Base-by-base conservation (phyloP, 495 filamentous ascomycete species). In the Talaromyces stipitatus region DNA sequence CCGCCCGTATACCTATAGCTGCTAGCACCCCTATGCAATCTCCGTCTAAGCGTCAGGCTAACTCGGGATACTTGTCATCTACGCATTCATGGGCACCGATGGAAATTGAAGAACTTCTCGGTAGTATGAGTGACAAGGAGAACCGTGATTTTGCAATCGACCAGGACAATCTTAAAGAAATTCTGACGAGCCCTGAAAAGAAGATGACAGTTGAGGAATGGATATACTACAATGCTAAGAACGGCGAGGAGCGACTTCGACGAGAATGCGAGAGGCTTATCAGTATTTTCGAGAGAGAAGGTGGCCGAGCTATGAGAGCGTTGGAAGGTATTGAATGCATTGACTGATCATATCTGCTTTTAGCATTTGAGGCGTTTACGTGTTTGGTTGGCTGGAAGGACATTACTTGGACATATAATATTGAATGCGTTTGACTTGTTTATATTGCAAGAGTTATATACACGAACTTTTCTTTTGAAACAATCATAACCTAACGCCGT, bases 141-240 rank as follows among this genome's bases (percentile, higher is more conserved):
- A 86, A 85, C 61, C 76, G 80, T 48, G 73, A 78, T 56, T 53
- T 75, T 7, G 57, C 60, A 10, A 75, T 72, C 3, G 59, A 69
- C 0, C 67, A 79, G 53, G 71, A 76, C 27, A 72, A 79, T 32
- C 66, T 65, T 8, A 81, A 79, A 58, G 77, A 73, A 24, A 78
- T 79, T n/a, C 68, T 98, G 59, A 85, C 82, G 1, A 87, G 77
- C 59, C 84, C 84, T 0, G 92, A 97, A 74, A 90, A 87, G 76
- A 81, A 80, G 36, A 92, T 98, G 90, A 90, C 84, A 0, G 90
- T 97, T 2, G 89, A 95, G 67, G 85, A 96, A 69, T 98, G 94
- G 94, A 85, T 98, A 45, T 73, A 79, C 54, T 82, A 81, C 72
- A 92, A 91, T 65, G 92, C 92, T 4, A 79, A 80, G 61, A 74